Evolutionary conservation across 495 filamentous ascomycete species (phyloP), one percentile per base, ranked within the genome.

Genomic region (Mycothermus thermophilus): DNA sequence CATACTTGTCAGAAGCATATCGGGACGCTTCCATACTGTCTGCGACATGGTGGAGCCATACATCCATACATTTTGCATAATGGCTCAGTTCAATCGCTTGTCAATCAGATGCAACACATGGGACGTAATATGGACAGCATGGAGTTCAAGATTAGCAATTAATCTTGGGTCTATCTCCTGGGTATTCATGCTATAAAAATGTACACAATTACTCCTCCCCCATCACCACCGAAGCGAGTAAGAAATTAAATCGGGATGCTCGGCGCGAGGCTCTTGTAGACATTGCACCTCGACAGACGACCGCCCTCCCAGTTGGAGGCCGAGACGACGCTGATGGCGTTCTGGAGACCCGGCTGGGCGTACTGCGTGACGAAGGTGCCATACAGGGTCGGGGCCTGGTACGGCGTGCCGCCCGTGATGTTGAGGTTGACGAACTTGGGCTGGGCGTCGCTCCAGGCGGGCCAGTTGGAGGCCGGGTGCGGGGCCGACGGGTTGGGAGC

Each of bases 341-440:
- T 71, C n/a, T n/a, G n/a, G 22, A 74, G 35, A 0, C 71, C 72
- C 1, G 62, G 55, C 1, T 42, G 41, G n/a, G n/a, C n/a, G 12
- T 49, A 50, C 7, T 62, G 60, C 10, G 50, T 54, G 26, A 57
- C 59, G 5, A 27, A 46, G 2, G 44, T 18, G 5, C 54, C 57
- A 40, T 50, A 50, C 31, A 40, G 37, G 1, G 44, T 43, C 1
- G 41, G 36, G 11, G 39, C 35, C 11, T 26, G 14, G 28, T 41
- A 55, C 5, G 60, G 49, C 5, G 47, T 41, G 1, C 71, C 69
- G 5, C 71, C 69, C 0, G 71, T 75, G 22, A 62, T 48, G 34
- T 79, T 75, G 26, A 76, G 43, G 40, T 75, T 71, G 24, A 72
- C 35, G 43, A 63, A 47, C 10, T 57, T 47, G 0, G 64, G 62